Percentiles rank a stretch among this genome's conserved stretches.
Evolutionary conservation across 2,329 filamentous ascomycete species (phyloP).

Genomic region (Ceratocystis variospora): DNA sequence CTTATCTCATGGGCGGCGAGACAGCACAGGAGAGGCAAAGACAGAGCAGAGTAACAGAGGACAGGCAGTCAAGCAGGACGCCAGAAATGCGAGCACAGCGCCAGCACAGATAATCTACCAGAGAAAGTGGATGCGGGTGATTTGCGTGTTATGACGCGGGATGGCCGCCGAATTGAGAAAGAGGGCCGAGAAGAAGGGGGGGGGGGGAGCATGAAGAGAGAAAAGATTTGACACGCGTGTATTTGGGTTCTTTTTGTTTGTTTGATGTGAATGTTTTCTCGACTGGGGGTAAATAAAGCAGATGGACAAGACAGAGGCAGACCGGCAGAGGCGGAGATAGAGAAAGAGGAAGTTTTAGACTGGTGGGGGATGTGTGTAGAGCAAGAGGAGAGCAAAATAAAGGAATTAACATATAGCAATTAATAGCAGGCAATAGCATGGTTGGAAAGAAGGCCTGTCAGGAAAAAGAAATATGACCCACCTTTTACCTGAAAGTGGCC

Average conservation of each 20-base stretch:
- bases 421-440: not conserved
- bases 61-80: no score
- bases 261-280: not conserved
- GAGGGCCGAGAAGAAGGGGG: not conserved
- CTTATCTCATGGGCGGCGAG: no score
- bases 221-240: not conserved
- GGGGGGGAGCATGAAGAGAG: not conserved
- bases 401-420: not conserved
- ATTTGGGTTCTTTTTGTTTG: not conserved
- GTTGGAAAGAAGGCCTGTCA: not conserved
- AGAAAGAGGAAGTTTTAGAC: not conserved
- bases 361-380: not conserved
- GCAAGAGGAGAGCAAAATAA: not conserved
- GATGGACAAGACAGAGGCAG: not conserved
- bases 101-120: no score
- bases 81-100: no score
- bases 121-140: constrained; percentile 1
- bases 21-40: no score
- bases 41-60: no score
- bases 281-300: no score
- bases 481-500: not conserved
- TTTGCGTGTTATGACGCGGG: constrained; percentile 1
- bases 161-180: not conserved
- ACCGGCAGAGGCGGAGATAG: not conserved
- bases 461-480: not conserved